phyloP scores from a whole-genome alignment of 2,329 filamentous ascomycete species.

The Aspergillus pseudoviridinutans region DNA sequence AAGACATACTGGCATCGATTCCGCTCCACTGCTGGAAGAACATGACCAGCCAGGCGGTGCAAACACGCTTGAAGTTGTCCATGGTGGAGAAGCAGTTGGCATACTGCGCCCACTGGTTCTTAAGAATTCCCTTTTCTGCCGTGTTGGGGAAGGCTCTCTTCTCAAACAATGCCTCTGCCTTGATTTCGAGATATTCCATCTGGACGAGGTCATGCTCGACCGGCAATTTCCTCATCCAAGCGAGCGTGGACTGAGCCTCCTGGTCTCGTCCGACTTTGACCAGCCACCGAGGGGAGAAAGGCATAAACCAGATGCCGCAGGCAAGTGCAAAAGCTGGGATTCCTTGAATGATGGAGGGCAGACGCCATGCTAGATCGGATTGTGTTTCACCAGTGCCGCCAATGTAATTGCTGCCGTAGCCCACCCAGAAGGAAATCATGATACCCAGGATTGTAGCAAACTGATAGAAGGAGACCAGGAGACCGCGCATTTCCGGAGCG shows the following conservation, averaged over 20 bases:
- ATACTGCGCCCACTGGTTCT: constrained; percentile 50
- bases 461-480: constrained; percentile 33
- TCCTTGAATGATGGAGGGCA: constrained; percentile 47
- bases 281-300: constrained; percentile 55
- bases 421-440: constrained; percentile 34
- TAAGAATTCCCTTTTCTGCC: constrained; percentile 44
- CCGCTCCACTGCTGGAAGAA: constrained; percentile 48
- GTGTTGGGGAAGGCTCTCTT: constrained; percentile 40
- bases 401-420: constrained; percentile 43
- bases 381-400: constrained; percentile 24
- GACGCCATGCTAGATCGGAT: constrained; percentile 42
- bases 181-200: constrained; percentile 47
- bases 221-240: constrained; percentile 28
- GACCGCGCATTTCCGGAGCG: constrained; percentile 29
- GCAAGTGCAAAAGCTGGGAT: constrained; percentile 34
- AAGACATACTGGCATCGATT: constrained; percentile 35
- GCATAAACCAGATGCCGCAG: constrained; percentile 44
- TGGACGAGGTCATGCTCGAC: constrained; percentile 37
- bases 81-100: constrained; percentile 44
- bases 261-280: constrained; percentile 45
- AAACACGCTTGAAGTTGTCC: constrained; percentile 50
- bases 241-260: constrained; percentile 32
- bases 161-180: constrained; percentile 45
- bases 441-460: constrained; percentile 34
- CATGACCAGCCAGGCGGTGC: constrained; percentile 45